Percentiles rank a stretch among this genome's conserved stretches.
Evolutionary conservation across 2,329 filamentous ascomycete genomes (phyloP).

Genomic region (Fusarium hainanense): DNA sequence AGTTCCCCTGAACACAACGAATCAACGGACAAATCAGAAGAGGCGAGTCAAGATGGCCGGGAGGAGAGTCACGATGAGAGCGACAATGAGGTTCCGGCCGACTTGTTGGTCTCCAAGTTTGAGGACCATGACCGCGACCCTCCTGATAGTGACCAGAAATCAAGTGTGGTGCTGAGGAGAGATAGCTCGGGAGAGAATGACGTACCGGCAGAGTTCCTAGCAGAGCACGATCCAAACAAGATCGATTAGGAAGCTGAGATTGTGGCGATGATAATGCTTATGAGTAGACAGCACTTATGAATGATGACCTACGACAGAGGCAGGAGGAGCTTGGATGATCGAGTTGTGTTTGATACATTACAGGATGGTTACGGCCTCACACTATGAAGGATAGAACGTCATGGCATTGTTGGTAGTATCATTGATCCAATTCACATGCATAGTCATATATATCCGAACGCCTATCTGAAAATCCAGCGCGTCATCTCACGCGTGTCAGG

Average conservation of each 20-base stretch:
- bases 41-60: conserved; percentile 1
- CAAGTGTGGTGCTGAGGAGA: conserved; percentile 35
- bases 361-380: background rate
- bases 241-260: conserved; percentile 22
- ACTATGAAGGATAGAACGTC: background rate
- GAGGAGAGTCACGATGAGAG: conserved; percentile 46
- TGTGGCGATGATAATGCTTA: conserved; percentile 8
- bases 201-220: conserved; percentile 64
- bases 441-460: conserved; percentile 44
- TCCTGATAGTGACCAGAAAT: conserved; percentile 26
- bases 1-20: conserved; percentile 1
- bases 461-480: conserved; percentile 38
- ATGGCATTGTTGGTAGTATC: conserved; percentile 31
- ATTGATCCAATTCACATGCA: conserved; percentile 43
- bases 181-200: conserved; percentile 55
- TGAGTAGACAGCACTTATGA: conserved; percentile 27
- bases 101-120: conserved; percentile 52
- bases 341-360: background rate
- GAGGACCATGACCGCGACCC: conserved; percentile 42
- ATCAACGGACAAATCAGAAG: background rate
- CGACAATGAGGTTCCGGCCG: conserved; percentile 58
- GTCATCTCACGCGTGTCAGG: conserved; percentile 22
- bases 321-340: background rate
- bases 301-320: conserved; percentile 17
- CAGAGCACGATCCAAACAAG: conserved; percentile 50